Conservation (phyloP, 345 rosid species). For the Orychophragmus violaceus region DNA sequence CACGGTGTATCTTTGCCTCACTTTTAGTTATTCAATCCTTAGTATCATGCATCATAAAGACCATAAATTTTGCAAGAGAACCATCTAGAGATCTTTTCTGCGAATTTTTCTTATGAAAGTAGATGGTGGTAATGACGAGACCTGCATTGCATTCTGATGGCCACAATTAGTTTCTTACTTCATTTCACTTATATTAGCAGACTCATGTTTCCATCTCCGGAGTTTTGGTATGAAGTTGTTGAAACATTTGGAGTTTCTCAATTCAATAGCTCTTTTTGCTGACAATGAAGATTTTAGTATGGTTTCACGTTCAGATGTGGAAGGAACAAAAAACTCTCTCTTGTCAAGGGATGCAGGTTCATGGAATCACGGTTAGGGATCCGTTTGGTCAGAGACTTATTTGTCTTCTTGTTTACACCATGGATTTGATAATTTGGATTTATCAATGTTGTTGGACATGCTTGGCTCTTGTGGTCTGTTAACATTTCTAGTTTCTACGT, state of each 20-base stretch:
- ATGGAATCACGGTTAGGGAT: background rate
- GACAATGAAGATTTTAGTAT: background rate
- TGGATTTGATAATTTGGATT: no score
- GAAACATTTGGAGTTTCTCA: background rate
- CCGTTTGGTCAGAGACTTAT: background rate
- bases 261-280: background rate
- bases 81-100: background rate
- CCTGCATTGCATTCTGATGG: constrained; percentile 31
- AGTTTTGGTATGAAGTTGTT: background rate
- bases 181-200: background rate
- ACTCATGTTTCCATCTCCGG: background rate
- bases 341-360: background rate
- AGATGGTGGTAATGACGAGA: constrained; percentile 12
- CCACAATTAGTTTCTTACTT: constrained; percentile 19
- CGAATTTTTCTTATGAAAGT: constrained; percentile 8
- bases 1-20: background rate
- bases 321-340: constrained; percentile 7
- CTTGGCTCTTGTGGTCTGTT: constrained; percentile 6
- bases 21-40: constrained; percentile 11
- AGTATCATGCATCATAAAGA: constrained; percentile 14
- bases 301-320: constrained; percentile 8
- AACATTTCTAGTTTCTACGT: constrained; percentile 17
- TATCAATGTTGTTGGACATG: constrained; percentile 2
- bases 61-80: constrained; percentile 24
- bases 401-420: background rate